Conservation (phyloP, 768 basidiomycete species). For the Rubroboletus pulcherrimus region DNA sequence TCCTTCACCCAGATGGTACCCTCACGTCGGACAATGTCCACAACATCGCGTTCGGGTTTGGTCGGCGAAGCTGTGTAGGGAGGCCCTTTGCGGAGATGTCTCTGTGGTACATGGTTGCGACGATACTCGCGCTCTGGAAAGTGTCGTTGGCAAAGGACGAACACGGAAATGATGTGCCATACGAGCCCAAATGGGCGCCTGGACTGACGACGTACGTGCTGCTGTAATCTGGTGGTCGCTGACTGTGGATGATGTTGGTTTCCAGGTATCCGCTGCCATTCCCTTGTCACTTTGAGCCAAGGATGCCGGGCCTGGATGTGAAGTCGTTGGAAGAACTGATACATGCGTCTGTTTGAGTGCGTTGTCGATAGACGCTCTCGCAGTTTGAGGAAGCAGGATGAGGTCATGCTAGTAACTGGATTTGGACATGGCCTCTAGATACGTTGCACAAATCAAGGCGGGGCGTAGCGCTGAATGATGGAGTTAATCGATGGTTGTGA, state of each 20-base stretch:
- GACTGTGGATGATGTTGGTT: not conserved
- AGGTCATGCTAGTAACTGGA: not conserved
- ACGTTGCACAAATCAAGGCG: not conserved
- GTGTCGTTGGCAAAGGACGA: constrained; percentile 11
- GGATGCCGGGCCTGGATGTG: constrained; percentile 7
- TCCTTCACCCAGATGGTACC: constrained; percentile 26
- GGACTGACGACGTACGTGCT: constrained; percentile 15
- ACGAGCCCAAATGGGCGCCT: constrained; percentile 10
- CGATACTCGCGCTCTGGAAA: constrained; percentile 17
- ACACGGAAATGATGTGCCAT: constrained; percentile 3
- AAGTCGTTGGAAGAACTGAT: constrained; percentile 11
- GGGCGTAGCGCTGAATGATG: not conserved
- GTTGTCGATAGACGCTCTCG: not conserved
- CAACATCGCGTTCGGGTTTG: constrained; percentile 19
- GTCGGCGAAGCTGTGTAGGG: constrained; percentile 21
- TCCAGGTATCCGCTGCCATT: constrained; percentile 14
- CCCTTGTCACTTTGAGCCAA: constrained; percentile 13
- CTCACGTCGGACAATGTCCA: constrained; percentile 13
- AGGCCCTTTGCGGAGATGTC: constrained; percentile 15
- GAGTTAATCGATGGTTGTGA: constrained; percentile 22
- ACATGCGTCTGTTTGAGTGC: not conserved
- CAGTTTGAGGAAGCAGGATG: not conserved
- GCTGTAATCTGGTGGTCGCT: not conserved
- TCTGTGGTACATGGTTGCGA: constrained; percentile 15
- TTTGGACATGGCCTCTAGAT: not conserved